Evolutionary conservation across 1,284 basidiomycete genomes (phyloP), one percentile per base, ranked within the genome.

Genomic region (Rhodotorula sp.): DNA sequence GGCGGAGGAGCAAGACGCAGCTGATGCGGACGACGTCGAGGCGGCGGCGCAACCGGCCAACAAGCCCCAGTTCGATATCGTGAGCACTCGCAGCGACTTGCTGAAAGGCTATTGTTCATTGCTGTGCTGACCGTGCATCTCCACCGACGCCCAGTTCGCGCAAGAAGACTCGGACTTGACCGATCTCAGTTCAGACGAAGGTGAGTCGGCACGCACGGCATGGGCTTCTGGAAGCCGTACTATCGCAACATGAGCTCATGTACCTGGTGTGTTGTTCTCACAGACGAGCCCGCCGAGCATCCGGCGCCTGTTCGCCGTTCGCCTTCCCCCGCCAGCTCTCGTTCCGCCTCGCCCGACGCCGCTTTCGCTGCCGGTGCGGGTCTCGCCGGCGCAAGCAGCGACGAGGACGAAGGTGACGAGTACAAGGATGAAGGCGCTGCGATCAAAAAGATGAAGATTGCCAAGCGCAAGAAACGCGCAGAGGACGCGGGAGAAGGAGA

Each of bases 391-490:
- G 26, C 53, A 26, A 54, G 53, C 26, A 54, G 15, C 0, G 66
- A 55, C 22, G 64, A 66, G n/a, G 68, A 61, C 24, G 71, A 60
- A 24, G 68, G 62, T 18, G 73, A 71, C 22, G 73, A 74, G 8
- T 63, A 69, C 65, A 44, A 49, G n/a, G 59, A 62, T 12, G 68
- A 64, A n/a, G 65, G 60, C 14, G 59, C 51, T 7, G n/a, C 5
- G 22, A 24, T 65, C 44, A 59, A 45, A n/a, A 78, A 79, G 65
- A 78, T 80, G 45, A 81, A 79, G 57, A 82, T 82, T 70, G 79
- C 81, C 75, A 85, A 84, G 78, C 76, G 84, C 62, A 85, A 55
- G 85, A 81, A 66, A 79, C 79, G 64, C 82, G 82, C 71, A 74
- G 77, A 79, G 74, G 67, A 82, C 79, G 53, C 29, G 2, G 53